These are phyloP conservation scores for Macrophomina phaseolina DNA, from an alignment of 2,329 filamentous ascomycete genomes.

Conservation along the genomic window DNA sequence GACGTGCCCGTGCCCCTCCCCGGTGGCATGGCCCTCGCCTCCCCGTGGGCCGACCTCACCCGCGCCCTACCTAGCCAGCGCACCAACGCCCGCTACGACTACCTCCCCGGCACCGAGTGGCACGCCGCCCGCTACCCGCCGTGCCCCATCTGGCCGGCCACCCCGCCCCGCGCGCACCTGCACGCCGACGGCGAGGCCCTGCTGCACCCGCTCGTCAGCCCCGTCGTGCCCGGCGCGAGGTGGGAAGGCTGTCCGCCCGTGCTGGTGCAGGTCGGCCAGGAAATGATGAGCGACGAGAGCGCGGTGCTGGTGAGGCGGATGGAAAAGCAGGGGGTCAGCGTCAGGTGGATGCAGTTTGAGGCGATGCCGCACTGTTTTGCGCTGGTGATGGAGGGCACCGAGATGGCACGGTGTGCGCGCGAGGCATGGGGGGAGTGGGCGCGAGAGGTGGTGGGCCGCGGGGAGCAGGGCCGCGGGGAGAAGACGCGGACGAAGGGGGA, in stretches of 20 bases:
- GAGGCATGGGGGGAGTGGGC: slow-evolving; percentile 24
- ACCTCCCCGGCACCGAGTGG: slow-evolving; percentile 59
- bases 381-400: slow-evolving; percentile 44
- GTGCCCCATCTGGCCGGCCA: slow-evolving; percentile 57
- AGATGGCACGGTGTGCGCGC: slow-evolving; percentile 29
- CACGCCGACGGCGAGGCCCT: slow-evolving; percentile 53
- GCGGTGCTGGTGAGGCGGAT: slow-evolving; percentile 65
- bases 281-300: slow-evolving; percentile 72
- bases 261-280: slow-evolving; percentile 72
- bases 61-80: slow-evolving; percentile 65
- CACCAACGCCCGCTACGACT: slow-evolving; percentile 64
- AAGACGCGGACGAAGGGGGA: slow-evolving; percentile 33
- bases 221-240: slow-evolving; percentile 55
- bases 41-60: slow-evolving; percentile 75
- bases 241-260: slow-evolving; percentile 71
- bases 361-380: slow-evolving; percentile 78
- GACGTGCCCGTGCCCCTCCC: slow-evolving; percentile 68
- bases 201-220: slow-evolving; percentile 71
- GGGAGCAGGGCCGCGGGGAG: background rate
- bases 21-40: slow-evolving; percentile 66
- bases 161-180: slow-evolving; percentile 53
- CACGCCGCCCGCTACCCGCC: slow-evolving; percentile 46
- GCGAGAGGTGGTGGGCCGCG: background rate
- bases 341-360: slow-evolving; percentile 75
- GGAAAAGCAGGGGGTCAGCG: slow-evolving; percentile 61